Evolutionary conservation across 2,329 filamentous ascomycete genomes (phyloP).

Genomic region (Huntiella moniliformis): DNA sequence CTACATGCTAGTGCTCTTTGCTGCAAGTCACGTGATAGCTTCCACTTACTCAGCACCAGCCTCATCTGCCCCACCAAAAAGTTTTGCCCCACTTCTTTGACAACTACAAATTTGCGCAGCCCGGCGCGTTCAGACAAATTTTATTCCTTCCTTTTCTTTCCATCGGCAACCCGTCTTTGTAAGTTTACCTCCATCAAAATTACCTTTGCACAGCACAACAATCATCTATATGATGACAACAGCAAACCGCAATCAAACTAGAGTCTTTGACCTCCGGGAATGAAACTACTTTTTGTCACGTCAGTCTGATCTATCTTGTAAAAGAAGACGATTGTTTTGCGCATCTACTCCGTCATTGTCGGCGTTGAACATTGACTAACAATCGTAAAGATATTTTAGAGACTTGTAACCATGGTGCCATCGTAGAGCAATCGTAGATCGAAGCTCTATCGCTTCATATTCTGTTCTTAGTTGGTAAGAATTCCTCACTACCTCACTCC

Average conservation of each 20-base stretch:
- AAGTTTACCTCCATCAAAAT: constrained; percentile 16
- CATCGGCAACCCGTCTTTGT: constrained; percentile 12
- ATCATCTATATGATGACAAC: constrained; percentile 49
- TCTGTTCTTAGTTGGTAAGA: constrained; percentile 10
- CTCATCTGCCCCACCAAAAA: constrained; percentile 8
- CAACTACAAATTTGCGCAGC: constrained; percentile 7
- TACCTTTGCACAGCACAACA: constrained; percentile 8
- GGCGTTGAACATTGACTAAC: not conserved
- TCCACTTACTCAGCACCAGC: constrained; percentile 1
- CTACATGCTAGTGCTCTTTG: not conserved
- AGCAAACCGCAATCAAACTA: constrained; percentile 86
- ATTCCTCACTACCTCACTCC: not conserved
- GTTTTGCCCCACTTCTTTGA: not conserved
- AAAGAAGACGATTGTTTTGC: constrained; percentile 5
- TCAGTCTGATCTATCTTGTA: constrained; percentile 57
- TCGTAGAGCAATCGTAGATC: constrained; percentile 5
- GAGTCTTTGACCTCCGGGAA: constrained; percentile 84
- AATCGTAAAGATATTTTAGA: constrained; percentile 1
- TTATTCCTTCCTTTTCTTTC: constrained; percentile 13
- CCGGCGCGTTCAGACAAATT: constrained; percentile 2
- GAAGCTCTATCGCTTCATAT: constrained; percentile 1
- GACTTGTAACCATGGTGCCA: not conserved
- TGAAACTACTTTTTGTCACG: constrained; percentile 77
- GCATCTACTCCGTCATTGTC: not conserved
- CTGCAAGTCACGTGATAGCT: not conserved